A percentile compares a stretch with the other conserved stretches of the same genome.
phyloP scores from a whole-genome alignment of 1,284 basidiomycete species.

The Volvariella volvacea region DNA sequence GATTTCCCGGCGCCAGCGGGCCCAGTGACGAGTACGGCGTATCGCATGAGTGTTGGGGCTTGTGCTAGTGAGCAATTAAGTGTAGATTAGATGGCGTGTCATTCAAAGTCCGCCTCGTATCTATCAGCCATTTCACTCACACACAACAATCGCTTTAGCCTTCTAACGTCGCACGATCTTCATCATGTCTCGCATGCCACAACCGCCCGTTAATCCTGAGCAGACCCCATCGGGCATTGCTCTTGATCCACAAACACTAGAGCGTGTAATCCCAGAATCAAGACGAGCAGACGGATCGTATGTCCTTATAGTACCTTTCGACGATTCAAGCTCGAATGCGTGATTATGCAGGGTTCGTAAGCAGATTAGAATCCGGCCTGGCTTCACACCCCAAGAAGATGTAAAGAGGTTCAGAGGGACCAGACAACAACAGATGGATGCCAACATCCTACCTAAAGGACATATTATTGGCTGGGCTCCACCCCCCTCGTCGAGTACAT shows the following conservation, averaged over 20 bases:
- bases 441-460: slow-evolving; percentile 58
- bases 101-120: slow-evolving; percentile 20
- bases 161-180: neutral
- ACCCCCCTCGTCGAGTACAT: slow-evolving; percentile 45
- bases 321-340: slow-evolving; percentile 8
- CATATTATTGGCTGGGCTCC: slow-evolving; percentile 75
- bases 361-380: slow-evolving; percentile 85
- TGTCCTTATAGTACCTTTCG: slow-evolving; percentile 26
- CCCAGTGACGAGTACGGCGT: slow-evolving; percentile 84
- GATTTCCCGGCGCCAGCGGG: slow-evolving; percentile 98
- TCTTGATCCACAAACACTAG: slow-evolving; percentile 74
- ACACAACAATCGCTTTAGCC: slow-evolving; percentile 6
- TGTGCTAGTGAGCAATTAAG: neutral
- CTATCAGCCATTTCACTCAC: slow-evolving; percentile 3
- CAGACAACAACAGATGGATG: slow-evolving; percentile 67
- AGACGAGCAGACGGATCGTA: slow-evolving; percentile 84
- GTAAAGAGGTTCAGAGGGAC: slow-evolving; percentile 77
- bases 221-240: slow-evolving; percentile 76
- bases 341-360: slow-evolving; percentile 66
- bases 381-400: slow-evolving; percentile 94
- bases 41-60: slow-evolving; percentile 57
- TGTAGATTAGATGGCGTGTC: slow-evolving; percentile 1
- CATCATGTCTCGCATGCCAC: slow-evolving; percentile 47
- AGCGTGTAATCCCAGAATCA: slow-evolving; percentile 85
- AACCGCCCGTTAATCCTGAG: slow-evolving; percentile 66